phyloP scores from a whole-genome alignment of 805 yeast genomes.

The Sungouiella thailandica region DNA sequence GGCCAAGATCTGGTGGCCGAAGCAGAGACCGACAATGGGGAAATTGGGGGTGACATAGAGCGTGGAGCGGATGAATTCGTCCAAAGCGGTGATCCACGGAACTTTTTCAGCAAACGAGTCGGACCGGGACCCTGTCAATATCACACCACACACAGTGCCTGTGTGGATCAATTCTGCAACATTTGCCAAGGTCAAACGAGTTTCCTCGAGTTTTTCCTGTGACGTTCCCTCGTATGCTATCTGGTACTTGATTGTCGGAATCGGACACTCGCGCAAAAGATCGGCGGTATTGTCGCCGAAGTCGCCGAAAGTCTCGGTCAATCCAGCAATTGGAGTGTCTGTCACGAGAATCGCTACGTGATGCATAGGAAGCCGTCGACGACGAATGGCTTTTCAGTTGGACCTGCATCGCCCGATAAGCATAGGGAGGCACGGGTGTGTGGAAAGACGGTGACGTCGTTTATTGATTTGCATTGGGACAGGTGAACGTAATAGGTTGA shows the following conservation, averaged over 20 bases:
- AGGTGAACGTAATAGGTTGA: no score
- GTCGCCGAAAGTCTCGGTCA: constrained; percentile 40
- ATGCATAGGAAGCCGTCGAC: no score
- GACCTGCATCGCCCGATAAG: no score
- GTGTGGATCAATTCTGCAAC: constrained; percentile 22
- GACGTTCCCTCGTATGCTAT: constrained; percentile 20
- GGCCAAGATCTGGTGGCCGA: constrained; percentile 80
- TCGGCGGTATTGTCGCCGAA: constrained; percentile 45
- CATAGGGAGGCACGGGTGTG: constrained; percentile 6
- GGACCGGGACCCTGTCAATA: constrained; percentile 49
- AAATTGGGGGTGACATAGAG: constrained; percentile 19
- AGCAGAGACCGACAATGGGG: constrained; percentile 72
- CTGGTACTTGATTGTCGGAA: constrained; percentile 31
- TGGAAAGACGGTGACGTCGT: constrained; percentile 3
- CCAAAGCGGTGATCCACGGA: constrained; percentile 39
- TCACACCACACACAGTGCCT: constrained; percentile 33
- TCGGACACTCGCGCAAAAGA: constrained; percentile 20
- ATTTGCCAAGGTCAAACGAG: constrained; percentile 11
- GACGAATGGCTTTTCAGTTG: no score
- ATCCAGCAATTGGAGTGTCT: constrained; percentile 31
- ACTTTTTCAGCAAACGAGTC: constrained; percentile 40
- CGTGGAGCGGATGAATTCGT: constrained; percentile 24
- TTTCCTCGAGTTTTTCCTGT: constrained; percentile 8
- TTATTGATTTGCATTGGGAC: no score
- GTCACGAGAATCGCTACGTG: constrained; percentile 36